Evolutionary conservation across 495 filamentous ascomycete species (phyloP), one percentile per base, ranked within the genome.

Genomic region (Penicillium lagena): DNA sequence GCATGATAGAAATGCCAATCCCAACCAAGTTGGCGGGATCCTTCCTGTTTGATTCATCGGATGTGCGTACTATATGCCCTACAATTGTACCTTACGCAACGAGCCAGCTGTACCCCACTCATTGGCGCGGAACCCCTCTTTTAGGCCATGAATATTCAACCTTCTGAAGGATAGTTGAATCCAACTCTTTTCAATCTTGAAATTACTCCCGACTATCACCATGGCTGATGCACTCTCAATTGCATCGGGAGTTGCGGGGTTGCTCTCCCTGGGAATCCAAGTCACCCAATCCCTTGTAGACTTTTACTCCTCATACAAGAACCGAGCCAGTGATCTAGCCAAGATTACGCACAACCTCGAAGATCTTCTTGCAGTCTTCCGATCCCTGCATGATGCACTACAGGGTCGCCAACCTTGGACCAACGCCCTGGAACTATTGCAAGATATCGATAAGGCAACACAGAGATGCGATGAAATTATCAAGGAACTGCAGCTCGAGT

Each of bases 1-100:
- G 47, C 56, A 54, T 48, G 39, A 58, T 59, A 59, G 49, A 50
- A 51, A 56, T 49, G 40, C 29, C 38, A 52, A 49, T 34, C 38
- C 43, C 35, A 31, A 22, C 22, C 4, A 22, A 22, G 2, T 22
- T 22, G 2, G 4, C 22, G 22, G 22, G 22, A 6, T 22, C 22
- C 22, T 22, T 22, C 22, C 22, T 22, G 22, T 22, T 22, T 6
- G 22, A 4, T 17, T 6, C 2, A 4, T 17, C 4, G 15, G 15
- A 17, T 17, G 15, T 17, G 15, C 15, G 15, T 17, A 4, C 15
- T 17, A n/a, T n/a, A n/a, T n/a, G n/a, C n/a, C n/a, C n/a, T n/a
- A n/a, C n/a, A n/a, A n/a, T n/a, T n/a, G n/a, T n/a, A n/a, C n/a
- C n/a, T n/a, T n/a, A n/a, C n/a, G n/a, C n/a, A n/a, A n/a, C n/a